Evolutionary conservation across 257 asterid genomes (phyloP), one percentile per base, ranked within the genome.

Genomic region (Voacanga thouarsii): DNA sequence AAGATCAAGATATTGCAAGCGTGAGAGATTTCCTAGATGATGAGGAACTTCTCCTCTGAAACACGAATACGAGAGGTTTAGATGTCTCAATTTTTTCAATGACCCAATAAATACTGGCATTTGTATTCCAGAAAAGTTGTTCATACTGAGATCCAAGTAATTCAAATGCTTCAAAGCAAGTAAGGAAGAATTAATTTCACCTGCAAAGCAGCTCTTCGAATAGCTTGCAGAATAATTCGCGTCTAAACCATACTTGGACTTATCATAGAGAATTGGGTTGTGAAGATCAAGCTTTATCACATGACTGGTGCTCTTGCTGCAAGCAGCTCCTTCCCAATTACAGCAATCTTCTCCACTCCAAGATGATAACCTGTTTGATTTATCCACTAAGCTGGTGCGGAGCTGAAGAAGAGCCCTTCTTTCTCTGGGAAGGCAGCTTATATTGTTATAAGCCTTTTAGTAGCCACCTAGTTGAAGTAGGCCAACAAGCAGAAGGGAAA

Each of bases 11-110:
- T 71, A 44, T 10, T 75, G 53, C 44, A 78, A 70, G 56, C 21
- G 57, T 10, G 85, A 81, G 21, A 84, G 77, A 41, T 84, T 84
- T 39, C 87, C 87, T 2, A 84, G 76, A 67, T 70, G 24, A 16
- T 55, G 61, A 0, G 84, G 82, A 10, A 37, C 1, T 10, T 12
- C 9, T 5, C 84, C 84, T 12, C 11, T 71, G 55, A 84, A 83
- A 10, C 78, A 67, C 6, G 79, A 66, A 12, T 26, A 10, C 0
- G 81, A 80, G 45, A 84, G 80, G 21, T 84, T 78, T 5, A 84
- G 76, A 12, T 74, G 65, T 28, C 70, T 80, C 72, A 83, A 33
- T 4, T 71, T 77, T 49, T 16, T 61, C 0, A 83, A 47, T 6
- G 80, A 80, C 23, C 84, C 80, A 19, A 83, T 23, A 44, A 80